A percentile compares a stretch with the other conserved stretches of the same genome.
Conservation (phyloP, 257 asterid species). For the Buddleja alternifolia region DNA sequence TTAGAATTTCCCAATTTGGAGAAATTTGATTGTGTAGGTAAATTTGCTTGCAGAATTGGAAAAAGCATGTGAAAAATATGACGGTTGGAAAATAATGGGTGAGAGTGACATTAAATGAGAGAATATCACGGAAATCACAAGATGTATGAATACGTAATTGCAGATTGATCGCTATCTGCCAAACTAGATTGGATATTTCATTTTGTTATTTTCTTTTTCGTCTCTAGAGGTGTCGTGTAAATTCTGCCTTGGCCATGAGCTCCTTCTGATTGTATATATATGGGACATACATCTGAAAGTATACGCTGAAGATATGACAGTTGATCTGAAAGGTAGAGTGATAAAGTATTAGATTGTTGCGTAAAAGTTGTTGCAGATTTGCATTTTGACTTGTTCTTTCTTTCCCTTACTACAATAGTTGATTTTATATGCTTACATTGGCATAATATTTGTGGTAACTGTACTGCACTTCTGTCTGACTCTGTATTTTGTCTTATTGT, state of each 20-base stretch:
- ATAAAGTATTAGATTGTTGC: background rate
- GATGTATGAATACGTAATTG: background rate
- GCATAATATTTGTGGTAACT: background rate
- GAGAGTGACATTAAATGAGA: background rate
- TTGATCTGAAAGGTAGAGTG: constrained; percentile 4
- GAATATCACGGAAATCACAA: background rate
- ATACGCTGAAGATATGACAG: background rate
- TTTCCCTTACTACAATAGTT: background rate
- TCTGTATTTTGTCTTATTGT: background rate
- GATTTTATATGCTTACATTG: background rate
- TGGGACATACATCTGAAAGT: background rate
- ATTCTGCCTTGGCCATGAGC: background rate
- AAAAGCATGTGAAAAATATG: background rate
- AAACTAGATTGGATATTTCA: background rate
- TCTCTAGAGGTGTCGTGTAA: background rate
- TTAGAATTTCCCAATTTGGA: background rate
- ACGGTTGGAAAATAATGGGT: background rate
- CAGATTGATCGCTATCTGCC: background rate
- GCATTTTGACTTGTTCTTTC: background rate
- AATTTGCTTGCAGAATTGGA: background rate
- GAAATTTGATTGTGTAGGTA: background rate
- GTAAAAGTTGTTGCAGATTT: background rate
- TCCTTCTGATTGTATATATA: background rate
- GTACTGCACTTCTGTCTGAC: background rate
- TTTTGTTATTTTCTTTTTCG: background rate